Evolutionary conservation across 441 rosid genomes (phyloP).

Genomic region (Lepidium campestre): DNA sequence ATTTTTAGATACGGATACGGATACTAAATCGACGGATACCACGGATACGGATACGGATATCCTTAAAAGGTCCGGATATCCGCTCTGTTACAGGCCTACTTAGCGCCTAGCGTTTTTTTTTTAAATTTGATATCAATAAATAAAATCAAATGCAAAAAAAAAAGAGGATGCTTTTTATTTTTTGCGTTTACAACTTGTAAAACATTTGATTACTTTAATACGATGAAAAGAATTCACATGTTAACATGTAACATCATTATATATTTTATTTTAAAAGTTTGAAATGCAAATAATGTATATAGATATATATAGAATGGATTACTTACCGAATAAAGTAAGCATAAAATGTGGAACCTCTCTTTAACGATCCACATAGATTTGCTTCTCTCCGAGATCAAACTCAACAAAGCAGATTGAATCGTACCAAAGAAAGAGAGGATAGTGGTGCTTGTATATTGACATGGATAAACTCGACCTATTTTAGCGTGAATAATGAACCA

Average conservation of each 20-base stretch:
- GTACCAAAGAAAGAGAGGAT: conserved; percentile 49
- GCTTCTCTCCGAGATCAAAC: conserved; percentile 39
- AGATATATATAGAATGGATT: background rate
- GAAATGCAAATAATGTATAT: background rate
- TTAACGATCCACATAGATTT: conserved; percentile 40
- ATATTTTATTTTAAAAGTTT: too few species aligned
- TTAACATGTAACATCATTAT: background rate
- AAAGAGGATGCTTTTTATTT: too few species aligned
- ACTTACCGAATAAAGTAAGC: conserved; percentile 45
- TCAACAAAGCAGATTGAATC: conserved; percentile 43
- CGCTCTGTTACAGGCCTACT: too few species aligned
- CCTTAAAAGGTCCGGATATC: too few species aligned
- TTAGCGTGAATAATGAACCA: conserved; percentile 61
- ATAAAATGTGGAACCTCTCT: conserved; percentile 37
- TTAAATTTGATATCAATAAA: too few species aligned
- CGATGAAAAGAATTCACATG: background rate
- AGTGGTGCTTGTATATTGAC: conserved; percentile 59
- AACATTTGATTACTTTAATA: background rate
- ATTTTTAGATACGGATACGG: too few species aligned
- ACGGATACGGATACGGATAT: too few species aligned
- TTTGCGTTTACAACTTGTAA: background rate
- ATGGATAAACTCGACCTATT: conserved; percentile 39
- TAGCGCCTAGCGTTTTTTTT: too few species aligned
- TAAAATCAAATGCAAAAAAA: background rate
- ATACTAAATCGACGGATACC: too few species aligned